Conservation (phyloP, 2,329 filamentous ascomycete genomes). For the Beauveria medogensis region DNA sequence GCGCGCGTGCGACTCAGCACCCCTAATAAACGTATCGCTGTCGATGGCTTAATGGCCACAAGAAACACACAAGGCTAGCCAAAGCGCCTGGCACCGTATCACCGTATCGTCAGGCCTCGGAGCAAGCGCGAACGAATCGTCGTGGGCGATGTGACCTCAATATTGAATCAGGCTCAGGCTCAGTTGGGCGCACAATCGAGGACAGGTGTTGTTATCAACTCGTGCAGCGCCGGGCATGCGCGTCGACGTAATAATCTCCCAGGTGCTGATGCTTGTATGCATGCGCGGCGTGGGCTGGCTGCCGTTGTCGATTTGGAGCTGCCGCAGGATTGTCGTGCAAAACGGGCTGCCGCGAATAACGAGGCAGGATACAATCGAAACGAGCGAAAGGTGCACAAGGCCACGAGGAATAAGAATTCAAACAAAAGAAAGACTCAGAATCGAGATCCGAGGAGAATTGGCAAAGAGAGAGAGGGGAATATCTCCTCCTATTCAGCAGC, state of each 20-base stretch:
- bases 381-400: neutral
- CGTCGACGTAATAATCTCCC: conserved; percentile 3
- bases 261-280: neutral
- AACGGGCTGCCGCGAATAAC: neutral
- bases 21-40: neutral
- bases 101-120: neutral
- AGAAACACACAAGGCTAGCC: neutral
- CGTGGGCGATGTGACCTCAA: neutral
- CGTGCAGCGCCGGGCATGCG: neutral
- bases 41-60: neutral
- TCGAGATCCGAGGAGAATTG: neutral
- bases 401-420: neutral
- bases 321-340: neutral
- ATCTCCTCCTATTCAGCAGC: neutral
- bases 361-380: neutral
- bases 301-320: neutral
- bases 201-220: neutral
- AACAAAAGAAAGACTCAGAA: neutral
- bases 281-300: neutral
- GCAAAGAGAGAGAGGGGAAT: neutral
- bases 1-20: neutral
- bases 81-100: neutral
- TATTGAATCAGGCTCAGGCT: neutral
- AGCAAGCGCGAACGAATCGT: neutral
- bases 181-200: neutral